These are phyloP conservation scores for Hyphopichia khmerensis DNA, from an alignment of 1,139 yeast genomes.

Conservation along the genomic window DNA sequence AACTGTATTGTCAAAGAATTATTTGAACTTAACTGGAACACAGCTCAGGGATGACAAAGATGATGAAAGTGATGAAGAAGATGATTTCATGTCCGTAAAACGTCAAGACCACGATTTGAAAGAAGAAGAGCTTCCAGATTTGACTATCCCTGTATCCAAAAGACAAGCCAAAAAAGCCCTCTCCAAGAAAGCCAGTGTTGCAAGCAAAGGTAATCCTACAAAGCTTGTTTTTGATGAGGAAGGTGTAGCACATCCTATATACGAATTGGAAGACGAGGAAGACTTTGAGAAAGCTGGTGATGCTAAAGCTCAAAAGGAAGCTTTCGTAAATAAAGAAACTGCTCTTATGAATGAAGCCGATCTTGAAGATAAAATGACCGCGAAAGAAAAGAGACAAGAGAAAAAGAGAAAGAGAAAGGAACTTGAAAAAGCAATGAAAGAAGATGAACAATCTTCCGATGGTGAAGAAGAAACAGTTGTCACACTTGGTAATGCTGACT, in stretches of 20 bases:
- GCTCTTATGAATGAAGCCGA: conserved; percentile 72
- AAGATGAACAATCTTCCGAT: conserved; percentile 36
- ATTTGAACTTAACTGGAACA: conserved; percentile 62
- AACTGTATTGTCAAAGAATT: conserved; percentile 86
- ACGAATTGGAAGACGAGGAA: conserved; percentile 87
- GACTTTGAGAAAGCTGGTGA: conserved; percentile 80
- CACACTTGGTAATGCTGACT: conserved; percentile 32
- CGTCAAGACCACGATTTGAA: conserved; percentile 69
- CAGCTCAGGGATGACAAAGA: conserved; percentile 26
- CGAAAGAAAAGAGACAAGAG: conserved; percentile 79
- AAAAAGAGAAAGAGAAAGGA: conserved; percentile 90
- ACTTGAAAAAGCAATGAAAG: conserved; percentile 56
- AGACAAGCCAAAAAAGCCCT: conserved; percentile 86
- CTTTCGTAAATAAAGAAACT: conserved; percentile 65
- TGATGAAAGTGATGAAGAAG: conserved; percentile 44
- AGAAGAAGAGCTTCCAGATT: conserved; percentile 65
- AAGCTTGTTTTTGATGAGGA: conserved; percentile 91
- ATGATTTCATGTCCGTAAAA: conserved; percentile 81
- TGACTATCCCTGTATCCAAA: conserved; percentile 67
- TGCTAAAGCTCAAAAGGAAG: conserved; percentile 64
- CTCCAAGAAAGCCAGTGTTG: conserved; percentile 77
- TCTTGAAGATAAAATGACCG: conserved; percentile 73
- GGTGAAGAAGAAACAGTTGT: conserved; percentile 25
- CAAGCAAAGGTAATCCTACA: conserved; percentile 66
- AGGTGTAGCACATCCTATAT: conserved; percentile 85